Evolutionary conservation across 2,329 filamentous ascomycete species (phyloP).

Genomic region (Pseudogymnoascus destructans): DNA sequence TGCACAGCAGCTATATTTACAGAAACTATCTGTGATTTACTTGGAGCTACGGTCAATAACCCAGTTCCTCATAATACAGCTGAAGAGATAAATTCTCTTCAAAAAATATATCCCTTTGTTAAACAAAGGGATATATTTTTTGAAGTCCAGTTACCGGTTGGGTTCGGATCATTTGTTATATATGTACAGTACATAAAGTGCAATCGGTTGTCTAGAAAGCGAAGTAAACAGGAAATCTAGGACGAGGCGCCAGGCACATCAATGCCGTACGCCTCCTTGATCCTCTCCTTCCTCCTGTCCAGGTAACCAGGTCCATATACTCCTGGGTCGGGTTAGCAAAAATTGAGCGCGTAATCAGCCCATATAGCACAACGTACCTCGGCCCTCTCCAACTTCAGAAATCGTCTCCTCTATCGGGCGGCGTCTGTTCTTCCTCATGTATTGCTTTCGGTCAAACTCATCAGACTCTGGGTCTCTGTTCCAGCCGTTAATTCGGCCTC

Average conservation of each 20-base stretch:
- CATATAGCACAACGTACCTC: slow-evolving; percentile 38
- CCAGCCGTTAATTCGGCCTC: slow-evolving; percentile 41
- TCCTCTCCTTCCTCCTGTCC: slow-evolving; percentile 51
- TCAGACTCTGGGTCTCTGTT: slow-evolving; percentile 39
- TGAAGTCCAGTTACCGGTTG: slow-evolving; percentile 14
- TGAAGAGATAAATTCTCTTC: not conserved
- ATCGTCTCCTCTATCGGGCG: slow-evolving; percentile 53
- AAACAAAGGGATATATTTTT: slow-evolving; percentile 16
- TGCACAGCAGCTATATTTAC: not conserved
- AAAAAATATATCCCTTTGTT: not conserved
- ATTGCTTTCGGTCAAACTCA: slow-evolving; percentile 50
- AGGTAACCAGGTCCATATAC: slow-evolving; percentile 55
- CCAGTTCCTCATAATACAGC: not conserved
- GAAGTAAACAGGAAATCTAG: slow-evolving; percentile 1
- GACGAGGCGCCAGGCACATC: slow-evolving; percentile 35
- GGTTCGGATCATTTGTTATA: slow-evolving; percentile 6
- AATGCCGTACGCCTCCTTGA: slow-evolving; percentile 58
- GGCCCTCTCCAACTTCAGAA: slow-evolving; percentile 53
- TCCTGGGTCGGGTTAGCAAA: slow-evolving; percentile 32
- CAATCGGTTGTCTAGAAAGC: not conserved
- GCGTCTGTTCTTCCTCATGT: slow-evolving; percentile 47
- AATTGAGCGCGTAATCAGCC: not conserved
- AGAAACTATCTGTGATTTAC: not conserved
- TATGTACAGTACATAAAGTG: slow-evolving; percentile 9
- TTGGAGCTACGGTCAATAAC: not conserved